phyloP scores from a whole-genome alignment of 2,329 filamentous ascomycete species.

The Curvularia sp. region DNA sequence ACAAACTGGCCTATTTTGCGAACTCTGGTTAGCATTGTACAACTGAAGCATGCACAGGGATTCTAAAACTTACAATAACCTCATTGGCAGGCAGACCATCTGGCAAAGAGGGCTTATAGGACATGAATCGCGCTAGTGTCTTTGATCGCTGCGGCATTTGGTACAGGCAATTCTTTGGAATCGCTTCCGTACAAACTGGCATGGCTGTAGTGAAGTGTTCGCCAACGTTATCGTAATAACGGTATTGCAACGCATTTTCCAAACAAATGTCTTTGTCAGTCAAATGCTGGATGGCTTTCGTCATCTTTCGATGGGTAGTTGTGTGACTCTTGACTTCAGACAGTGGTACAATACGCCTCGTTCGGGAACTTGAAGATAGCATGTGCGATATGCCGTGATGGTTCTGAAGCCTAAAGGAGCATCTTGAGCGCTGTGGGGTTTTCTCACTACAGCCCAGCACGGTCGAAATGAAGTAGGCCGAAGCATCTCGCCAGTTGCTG shows the following conservation, averaged over 20 bases:
- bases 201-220: slow-evolving; percentile 24
- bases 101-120: slow-evolving; percentile 38
- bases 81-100: slow-evolving; percentile 56
- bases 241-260: slow-evolving; percentile 55
- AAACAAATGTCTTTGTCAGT: slow-evolving; percentile 53
- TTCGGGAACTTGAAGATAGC: slow-evolving; percentile 2
- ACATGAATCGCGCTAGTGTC: slow-evolving; percentile 52
- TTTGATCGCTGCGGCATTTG: slow-evolving; percentile 43
- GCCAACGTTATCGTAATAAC: slow-evolving; percentile 34
- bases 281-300: slow-evolving; percentile 33
- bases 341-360: slow-evolving; percentile 40
- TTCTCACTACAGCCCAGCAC: slow-evolving; percentile 43
- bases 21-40: background rate
- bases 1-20: slow-evolving; percentile 19
- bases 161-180: slow-evolving; percentile 51
- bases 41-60: background rate
- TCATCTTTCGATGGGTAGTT: slow-evolving; percentile 45
- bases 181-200: slow-evolving; percentile 21
- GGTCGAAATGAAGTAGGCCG: slow-evolving; percentile 51
- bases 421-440: background rate
- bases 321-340: slow-evolving; percentile 50
- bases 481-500: slow-evolving; percentile 59
- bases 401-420: slow-evolving; percentile 20
- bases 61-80: slow-evolving; percentile 58
- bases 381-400: slow-evolving; percentile 20